A percentile compares a stretch with the other conserved stretches of the same genome.
Evolutionary conservation across 768 basidiomycete genomes (phyloP).

Genomic region (Leucocoprinus leucothites): DNA sequence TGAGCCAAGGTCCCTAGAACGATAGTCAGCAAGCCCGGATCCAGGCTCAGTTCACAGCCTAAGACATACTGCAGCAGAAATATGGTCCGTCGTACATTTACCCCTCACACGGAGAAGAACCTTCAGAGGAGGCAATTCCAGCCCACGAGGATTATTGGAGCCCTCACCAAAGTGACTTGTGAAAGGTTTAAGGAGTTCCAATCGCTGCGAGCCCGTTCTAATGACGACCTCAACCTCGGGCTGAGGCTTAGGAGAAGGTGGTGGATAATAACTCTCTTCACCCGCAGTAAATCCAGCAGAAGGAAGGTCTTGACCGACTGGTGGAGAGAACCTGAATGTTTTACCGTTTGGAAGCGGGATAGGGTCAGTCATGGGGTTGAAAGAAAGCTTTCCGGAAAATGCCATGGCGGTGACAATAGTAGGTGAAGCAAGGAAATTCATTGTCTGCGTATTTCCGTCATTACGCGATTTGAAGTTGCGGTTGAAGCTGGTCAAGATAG

Average conservation of each 20-base stretch:
- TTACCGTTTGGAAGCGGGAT: slow-evolving; percentile 65
- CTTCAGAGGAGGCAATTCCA: slow-evolving; percentile 80
- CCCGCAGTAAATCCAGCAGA: slow-evolving; percentile 77
- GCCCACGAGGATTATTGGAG: slow-evolving; percentile 41
- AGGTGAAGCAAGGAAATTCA: slow-evolving; percentile 98
- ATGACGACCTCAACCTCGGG: slow-evolving; percentile 80
- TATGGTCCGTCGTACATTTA: slow-evolving; percentile 99
- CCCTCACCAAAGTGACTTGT: slow-evolving; percentile 62
- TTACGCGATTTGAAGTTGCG: slow-evolving; percentile 89
- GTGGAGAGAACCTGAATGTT: slow-evolving; percentile 81
- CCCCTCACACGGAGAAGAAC: slow-evolving; percentile 90
- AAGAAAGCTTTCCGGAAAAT: slow-evolving; percentile 89
- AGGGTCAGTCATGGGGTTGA: slow-evolving; percentile 88
- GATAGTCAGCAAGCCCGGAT: not conserved
- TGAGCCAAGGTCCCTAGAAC: slow-evolving; percentile 89
- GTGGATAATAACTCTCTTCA: slow-evolving; percentile 72
- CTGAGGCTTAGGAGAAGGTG: slow-evolving; percentile 67
- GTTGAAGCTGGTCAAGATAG: slow-evolving; percentile 97
- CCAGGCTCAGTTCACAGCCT: slow-evolving; percentile 6
- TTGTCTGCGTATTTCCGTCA: slow-evolving; percentile 89
- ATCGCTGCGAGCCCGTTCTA: slow-evolving; percentile 70
- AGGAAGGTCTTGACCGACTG: slow-evolving; percentile 83
- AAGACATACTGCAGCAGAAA: slow-evolving; percentile 85
- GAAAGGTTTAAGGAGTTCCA: slow-evolving; percentile 89
- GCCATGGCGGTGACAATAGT: slow-evolving; percentile 98